Conservation (phyloP, 2,329 filamentous ascomycete species). For the Sporothrix sp. region DNA sequence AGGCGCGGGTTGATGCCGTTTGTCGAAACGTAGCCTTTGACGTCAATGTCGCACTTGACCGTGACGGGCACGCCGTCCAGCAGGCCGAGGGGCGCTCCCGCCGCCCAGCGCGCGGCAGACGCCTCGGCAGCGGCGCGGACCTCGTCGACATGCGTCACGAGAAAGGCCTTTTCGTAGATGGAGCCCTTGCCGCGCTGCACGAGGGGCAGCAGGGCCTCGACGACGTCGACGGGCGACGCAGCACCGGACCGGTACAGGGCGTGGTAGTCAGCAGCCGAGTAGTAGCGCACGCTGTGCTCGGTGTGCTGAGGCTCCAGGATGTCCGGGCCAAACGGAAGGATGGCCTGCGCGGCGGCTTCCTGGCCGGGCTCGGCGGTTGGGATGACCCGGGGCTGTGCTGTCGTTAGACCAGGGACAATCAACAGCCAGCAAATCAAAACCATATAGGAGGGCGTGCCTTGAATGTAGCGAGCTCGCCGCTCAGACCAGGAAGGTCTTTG, state of each 20-base stretch:
- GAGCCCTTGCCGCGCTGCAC: slow-evolving; percentile 50
- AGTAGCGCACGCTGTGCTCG: slow-evolving; percentile 44
- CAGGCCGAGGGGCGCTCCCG: slow-evolving; percentile 54
- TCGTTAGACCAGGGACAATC: too few relatives aligned
- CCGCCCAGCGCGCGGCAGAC: slow-evolving; percentile 62
- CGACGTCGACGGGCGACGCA: slow-evolving; percentile 62
- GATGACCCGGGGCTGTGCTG: slow-evolving; percentile 10
- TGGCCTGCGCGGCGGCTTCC: slow-evolving; percentile 19
- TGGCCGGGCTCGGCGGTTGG: slow-evolving; percentile 21
- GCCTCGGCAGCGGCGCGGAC: slow-evolving; percentile 59
- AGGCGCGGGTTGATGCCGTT: slow-evolving; percentile 47
- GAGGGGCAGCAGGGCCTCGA: slow-evolving; percentile 59
- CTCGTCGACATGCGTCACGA: slow-evolving; percentile 53
- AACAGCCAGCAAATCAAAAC: too few relatives aligned
- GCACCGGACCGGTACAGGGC: slow-evolving; percentile 60
- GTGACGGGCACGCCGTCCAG: slow-evolving; percentile 77
- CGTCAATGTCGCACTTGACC: slow-evolving; percentile 70
- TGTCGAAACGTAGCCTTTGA: slow-evolving; percentile 60
- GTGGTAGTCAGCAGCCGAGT: slow-evolving; percentile 68
- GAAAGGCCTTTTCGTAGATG: slow-evolving; percentile 60
- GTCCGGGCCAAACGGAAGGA: slow-evolving; percentile 34
- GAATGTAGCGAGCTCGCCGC: slow-evolving; percentile 35
- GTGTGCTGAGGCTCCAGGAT: slow-evolving; percentile 31
- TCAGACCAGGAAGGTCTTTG: slow-evolving; percentile 37
- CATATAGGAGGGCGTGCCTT: too few relatives aligned